phyloP scores from a whole-genome alignment of 192 early-diverging fungal species.

The Rhizophagus sp. region DNA sequence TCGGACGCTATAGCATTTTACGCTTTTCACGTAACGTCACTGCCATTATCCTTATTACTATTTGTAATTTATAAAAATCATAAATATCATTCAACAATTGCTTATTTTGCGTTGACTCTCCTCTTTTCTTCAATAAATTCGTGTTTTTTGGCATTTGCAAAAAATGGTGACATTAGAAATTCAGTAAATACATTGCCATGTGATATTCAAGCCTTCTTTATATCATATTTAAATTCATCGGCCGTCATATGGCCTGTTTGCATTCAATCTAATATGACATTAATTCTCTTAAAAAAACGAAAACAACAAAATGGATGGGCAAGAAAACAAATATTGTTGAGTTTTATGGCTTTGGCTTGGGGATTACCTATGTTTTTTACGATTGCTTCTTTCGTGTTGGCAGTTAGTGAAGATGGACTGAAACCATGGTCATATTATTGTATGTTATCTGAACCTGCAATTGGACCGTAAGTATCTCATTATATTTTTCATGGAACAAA shows the following conservation, averaged over 20 bases:
- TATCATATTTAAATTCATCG: neutral
- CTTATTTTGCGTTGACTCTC: neutral
- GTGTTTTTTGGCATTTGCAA: neutral
- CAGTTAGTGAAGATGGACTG: neutral
- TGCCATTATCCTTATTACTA: neutral
- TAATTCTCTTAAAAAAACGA: neutral
- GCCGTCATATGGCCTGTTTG: neutral
- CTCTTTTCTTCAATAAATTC: neutral
- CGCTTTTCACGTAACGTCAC: neutral
- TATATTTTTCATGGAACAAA: too few relatives aligned
- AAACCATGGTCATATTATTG: neutral
- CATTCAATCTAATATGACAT: neutral
- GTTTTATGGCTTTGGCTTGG: neutral
- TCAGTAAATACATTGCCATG: neutral
- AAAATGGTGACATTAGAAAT: neutral
- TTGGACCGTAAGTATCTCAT: neutral
- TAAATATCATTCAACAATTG: neutral
- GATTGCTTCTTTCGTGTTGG: neutral
- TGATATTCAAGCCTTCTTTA: neutral
- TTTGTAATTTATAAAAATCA: neutral
- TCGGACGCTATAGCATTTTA: neutral
- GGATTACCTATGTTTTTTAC: neutral
- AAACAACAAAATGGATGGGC: neutral
- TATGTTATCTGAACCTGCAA: neutral
- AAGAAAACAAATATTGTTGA: neutral